phyloP scores from a whole-genome alignment of 257 asterid species.

The Eucommia ulmoides region DNA sequence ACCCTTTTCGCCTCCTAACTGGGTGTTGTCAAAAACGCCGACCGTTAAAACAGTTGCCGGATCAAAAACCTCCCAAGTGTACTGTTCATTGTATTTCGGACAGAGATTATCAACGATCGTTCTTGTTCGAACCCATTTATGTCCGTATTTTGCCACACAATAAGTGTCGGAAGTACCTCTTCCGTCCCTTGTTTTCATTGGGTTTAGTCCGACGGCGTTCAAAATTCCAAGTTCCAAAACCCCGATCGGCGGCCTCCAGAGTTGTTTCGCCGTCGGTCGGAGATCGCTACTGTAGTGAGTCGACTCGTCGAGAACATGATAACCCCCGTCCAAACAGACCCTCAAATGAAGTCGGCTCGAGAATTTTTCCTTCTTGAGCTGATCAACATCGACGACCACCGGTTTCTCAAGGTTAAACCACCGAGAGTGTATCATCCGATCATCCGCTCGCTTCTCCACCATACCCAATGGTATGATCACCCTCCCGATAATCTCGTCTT shows the following conservation, averaged over 20 bases:
- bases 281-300: conserved; percentile 83
- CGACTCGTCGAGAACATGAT: conserved; percentile 87
- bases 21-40: conserved; percentile 79
- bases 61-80: conserved; percentile 90
- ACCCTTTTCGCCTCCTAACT: conserved; percentile 42
- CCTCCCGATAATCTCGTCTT: conserved; percentile 82
- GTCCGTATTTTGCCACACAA: conserved; percentile 85
- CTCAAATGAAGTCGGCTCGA: conserved; percentile 70
- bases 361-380: conserved; percentile 67
- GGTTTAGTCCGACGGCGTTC: conserved; percentile 76
- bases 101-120: conserved; percentile 64
- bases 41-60: conserved; percentile 85
- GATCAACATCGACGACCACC: conserved; percentile 66
- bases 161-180: conserved; percentile 81
- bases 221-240: conserved; percentile 63
- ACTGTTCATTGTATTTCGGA: conserved; percentile 79
- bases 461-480: conserved; percentile 55
- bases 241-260: conserved; percentile 80
- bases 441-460: conserved; percentile 88
- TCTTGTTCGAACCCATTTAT: conserved; percentile 83
- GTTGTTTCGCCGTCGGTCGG: conserved; percentile 87
- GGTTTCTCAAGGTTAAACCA: conserved; percentile 87
- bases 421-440: conserved; percentile 64
- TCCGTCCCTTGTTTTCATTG: conserved; percentile 73
- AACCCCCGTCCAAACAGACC: conserved; percentile 88